Base-by-base conservation (phyloP, 768 basidiomycete genomes). In the Tremella yokohamensis region DNA sequence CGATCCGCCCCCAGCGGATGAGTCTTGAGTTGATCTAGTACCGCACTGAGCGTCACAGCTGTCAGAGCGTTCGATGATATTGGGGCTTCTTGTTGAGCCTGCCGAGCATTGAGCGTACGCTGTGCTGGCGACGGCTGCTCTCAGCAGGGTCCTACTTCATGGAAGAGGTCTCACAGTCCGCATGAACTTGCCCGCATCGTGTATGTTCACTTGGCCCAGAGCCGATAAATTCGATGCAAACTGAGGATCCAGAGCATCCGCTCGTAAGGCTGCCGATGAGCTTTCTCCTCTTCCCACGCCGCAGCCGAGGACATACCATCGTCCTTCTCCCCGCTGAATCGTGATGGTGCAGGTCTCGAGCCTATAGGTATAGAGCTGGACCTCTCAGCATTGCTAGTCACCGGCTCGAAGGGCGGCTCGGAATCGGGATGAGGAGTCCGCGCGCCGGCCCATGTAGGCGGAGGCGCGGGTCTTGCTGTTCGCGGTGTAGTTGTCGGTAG, bases 161-260 rank as follows among this genome's bases (percentile, higher is more conserved):
- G 15, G 22, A 26, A 48, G 20, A n/a, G n/a, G 3, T 54, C 65
- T 50, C 25, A 58, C 67, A 56, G 61, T 57, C 39, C 60, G 61
- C 25, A 75, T 52, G 55, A 69, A 62, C 50, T 63, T 50, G 6
- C 68, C 67, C 6, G 68, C 66, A 57, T 74, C 72, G 13, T 69
- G 66, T 42, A 76, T 72, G 13, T 50, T 37, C 1, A 76, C 75
- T 54, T 63, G 73, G 20, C 75, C 75, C 8, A 76, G 44, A 22
- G 52, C 63, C 20, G 64, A 69, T 13, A 76, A 58, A 61, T 76
- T 76, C 6, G 61, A 49, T 58, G 69, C 59, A 51, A 76, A 76
- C 42, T 76, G 68, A 18, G 75, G 75, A 63, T 76, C 75, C 54
- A 63, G 59, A 1, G 60, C 72, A 49, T 76, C 75, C 52, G 60